These are phyloP conservation scores for Pezicula rhizophila DNA, from an alignment of 2,329 filamentous ascomycete species.

Conservation along the genomic window DNA sequence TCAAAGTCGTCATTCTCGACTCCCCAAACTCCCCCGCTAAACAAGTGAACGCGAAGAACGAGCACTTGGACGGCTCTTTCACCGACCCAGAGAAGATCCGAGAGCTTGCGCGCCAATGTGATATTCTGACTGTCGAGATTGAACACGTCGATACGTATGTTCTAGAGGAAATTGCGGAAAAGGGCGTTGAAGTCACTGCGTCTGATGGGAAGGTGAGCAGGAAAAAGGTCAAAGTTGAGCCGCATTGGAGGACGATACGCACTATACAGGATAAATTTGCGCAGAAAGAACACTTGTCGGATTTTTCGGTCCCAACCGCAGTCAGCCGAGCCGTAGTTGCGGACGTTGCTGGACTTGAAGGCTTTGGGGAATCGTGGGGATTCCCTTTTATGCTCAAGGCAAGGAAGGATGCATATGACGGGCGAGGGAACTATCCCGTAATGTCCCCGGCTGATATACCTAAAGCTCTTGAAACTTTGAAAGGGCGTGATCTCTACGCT, in stretches of 20 bases:
- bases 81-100: slow-evolving; percentile 74
- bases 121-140: slow-evolving; percentile 88
- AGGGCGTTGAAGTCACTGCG: slow-evolving; percentile 50
- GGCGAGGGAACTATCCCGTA: slow-evolving; percentile 68
- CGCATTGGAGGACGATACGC: slow-evolving; percentile 78
- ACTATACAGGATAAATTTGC: slow-evolving; percentile 90
- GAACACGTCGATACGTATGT: slow-evolving; percentile 92
- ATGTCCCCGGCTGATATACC: slow-evolving; percentile 53
- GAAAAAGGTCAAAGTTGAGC: slow-evolving; percentile 60
- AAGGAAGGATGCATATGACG: slow-evolving; percentile 85
- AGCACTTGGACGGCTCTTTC: slow-evolving; percentile 82
- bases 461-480: slow-evolving; percentile 63
- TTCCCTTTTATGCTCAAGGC: slow-evolving; percentile 92
- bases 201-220: slow-evolving; percentile 30
- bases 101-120: slow-evolving; percentile 68
- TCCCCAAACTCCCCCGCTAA: slow-evolving; percentile 73
- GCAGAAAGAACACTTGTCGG: slow-evolving; percentile 75
- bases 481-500: slow-evolving; percentile 70
- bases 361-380: slow-evolving; percentile 59
- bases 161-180: slow-evolving; percentile 71
- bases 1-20: slow-evolving; percentile 76
- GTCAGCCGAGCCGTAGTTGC: slow-evolving; percentile 51
- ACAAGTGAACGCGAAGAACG: slow-evolving; percentile 70
- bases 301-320: slow-evolving; percentile 67
- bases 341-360: slow-evolving; percentile 52